Base-by-base conservation (phyloP, 2,329 filamentous ascomycete genomes). In the Septoria linicola region DNA sequence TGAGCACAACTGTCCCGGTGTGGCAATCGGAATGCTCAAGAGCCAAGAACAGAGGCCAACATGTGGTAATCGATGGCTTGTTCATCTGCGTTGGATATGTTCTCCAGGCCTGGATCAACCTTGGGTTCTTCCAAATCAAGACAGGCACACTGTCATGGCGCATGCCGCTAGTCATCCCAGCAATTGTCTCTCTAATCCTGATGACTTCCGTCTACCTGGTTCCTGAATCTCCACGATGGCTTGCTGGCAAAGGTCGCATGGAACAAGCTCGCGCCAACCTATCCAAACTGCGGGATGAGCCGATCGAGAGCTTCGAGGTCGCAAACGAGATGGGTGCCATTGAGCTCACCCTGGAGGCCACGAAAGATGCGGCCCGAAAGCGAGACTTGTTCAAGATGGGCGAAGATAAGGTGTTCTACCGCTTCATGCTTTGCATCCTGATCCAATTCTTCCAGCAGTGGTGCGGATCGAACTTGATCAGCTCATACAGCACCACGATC, bases 381-480 rank as follows among this genome's bases (percentile, higher is more conserved):
- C 63, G 60, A 34, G 72, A 78, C 37, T 67, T 78, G 60, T 66
- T 78, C 58, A 75, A 70, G 57, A 76, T 74, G 69, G 75, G 75
- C 48, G 71, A 76, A 8, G 75, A 79, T 46, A 76, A 76, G 64
- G 70, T 77, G 1, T 53, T 59, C 13, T 78, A 80, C 65, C 74
- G 78, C 19, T 78, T 78, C 61, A 66, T 66, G 2, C 72, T 79
- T 8, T 78, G 75, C 58, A 73, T 78, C 42, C 67, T 76, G 32
- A 63, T 78, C 37, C 75, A 78, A 51, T 76, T 77, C 63, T 71
- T 73, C 58, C 75, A 78, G 63, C 76, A 78, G 59, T 76, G 77
- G 73, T 71, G 72, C 54, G 75, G 76, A 36, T 73, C 70, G 62
- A 67, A 62, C 63, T 49, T 65, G 40, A 62, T 66, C 35, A 57